A percentile compares a stretch with the other conserved stretches of the same genome.
These are phyloP conservation scores for Metschnikowia matae DNA, from an alignment of 805 yeast species.

Conservation along the genomic window DNA sequence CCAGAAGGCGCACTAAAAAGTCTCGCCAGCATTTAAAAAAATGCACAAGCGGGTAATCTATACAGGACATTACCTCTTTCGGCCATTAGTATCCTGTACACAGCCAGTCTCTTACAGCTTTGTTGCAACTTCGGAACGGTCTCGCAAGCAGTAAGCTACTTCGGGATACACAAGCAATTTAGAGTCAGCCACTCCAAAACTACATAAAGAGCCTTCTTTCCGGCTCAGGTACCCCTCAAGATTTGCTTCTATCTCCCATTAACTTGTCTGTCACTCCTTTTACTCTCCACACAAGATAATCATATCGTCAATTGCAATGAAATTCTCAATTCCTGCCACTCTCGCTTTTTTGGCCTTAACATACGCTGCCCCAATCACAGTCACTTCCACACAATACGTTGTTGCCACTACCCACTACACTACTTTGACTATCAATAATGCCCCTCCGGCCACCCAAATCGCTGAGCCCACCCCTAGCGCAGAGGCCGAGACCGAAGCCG, in stretches of 20 bases:
- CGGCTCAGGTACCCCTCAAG: background rate
- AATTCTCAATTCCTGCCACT: slow-evolving; percentile 6
- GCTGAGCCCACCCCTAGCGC: slow-evolving; percentile 1
- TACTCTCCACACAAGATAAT: background rate
- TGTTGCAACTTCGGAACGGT: slow-evolving; percentile 1
- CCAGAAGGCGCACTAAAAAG: background rate
- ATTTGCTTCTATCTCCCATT: background rate
- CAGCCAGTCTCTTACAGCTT: background rate
- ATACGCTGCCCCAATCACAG: slow-evolving; percentile 12
- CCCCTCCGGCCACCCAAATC: slow-evolving; percentile 9
- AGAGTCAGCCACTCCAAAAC: background rate
- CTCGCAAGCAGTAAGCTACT: background rate
- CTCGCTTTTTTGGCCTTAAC: slow-evolving; percentile 9
- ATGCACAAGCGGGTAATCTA: background rate
- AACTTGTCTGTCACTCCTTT: background rate
- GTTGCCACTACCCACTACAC: slow-evolving; percentile 10
- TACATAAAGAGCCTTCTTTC: background rate
- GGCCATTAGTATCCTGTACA: background rate
- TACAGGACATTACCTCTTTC: background rate
- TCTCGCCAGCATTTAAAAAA: background rate
- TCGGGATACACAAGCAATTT: background rate
- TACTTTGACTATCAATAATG: slow-evolving; percentile 8
- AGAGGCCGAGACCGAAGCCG: background rate
- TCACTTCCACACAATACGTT: slow-evolving; percentile 8
- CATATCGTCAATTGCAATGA: slow-evolving; percentile 3